Conservation (phyloP, 345 rosid species). For the Bretschneidera sinensis region DNA sequence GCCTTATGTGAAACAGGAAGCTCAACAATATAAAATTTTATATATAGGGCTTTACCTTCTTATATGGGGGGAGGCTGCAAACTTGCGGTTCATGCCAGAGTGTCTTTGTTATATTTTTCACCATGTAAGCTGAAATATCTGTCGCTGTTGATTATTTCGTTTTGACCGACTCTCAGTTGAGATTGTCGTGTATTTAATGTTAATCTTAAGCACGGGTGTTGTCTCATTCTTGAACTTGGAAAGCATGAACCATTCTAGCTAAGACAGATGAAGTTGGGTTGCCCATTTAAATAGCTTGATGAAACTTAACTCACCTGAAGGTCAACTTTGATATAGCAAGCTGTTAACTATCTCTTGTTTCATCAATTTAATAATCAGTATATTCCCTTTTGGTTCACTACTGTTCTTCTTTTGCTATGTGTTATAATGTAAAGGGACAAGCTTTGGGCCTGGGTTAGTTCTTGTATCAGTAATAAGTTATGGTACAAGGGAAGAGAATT, state of each 20-base stretch:
- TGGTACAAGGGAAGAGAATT: too few species aligned
- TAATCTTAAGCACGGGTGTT: too few species aligned
- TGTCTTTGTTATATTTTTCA: conserved; percentile 92
- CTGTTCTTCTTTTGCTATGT: background rate
- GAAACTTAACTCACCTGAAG: background rate
- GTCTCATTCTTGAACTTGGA: background rate
- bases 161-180: background rate
- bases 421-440: background rate
- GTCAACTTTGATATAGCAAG: background rate
- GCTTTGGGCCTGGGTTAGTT: background rate
- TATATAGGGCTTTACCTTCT: conserved; percentile 92
- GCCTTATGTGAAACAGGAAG: conserved; percentile 71
- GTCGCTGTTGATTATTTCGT: conserved; percentile 5
- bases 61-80: conserved; percentile 98
- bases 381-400: too few species aligned
- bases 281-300: background rate
- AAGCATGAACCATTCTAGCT: background rate
- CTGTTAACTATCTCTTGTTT: background rate
- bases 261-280: background rate
- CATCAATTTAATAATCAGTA: background rate
- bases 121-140: conserved; percentile 55
- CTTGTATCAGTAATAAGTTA: background rate
- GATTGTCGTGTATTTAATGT: background rate
- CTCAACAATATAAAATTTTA: conserved; percentile 74
- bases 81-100: conserved; percentile 91